Conservation (phyloP, 1,139 yeast species). For the Meyerozyma sp. region DNA sequence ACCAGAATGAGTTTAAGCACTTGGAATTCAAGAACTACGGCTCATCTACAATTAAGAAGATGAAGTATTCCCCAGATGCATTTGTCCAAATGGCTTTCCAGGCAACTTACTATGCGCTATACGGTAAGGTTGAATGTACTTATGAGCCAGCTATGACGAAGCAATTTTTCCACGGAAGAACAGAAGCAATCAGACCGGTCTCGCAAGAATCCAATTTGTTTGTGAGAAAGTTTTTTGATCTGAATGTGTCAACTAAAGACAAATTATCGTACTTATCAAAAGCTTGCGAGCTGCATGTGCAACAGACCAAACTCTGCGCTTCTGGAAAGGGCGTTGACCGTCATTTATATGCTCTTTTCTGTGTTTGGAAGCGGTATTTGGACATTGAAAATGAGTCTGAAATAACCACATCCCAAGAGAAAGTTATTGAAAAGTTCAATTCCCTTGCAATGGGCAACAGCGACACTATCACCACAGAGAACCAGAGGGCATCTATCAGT, state of each 20-base stretch:
- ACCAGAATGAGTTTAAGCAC: constrained; percentile 83
- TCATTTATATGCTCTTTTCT: constrained; percentile 79
- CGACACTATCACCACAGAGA: constrained; percentile 8
- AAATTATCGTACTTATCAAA: constrained; percentile 56
- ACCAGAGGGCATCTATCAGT: constrained; percentile 8
- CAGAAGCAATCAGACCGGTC: constrained; percentile 87
- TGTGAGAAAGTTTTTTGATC: constrained; percentile 81
- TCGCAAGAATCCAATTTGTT: constrained; percentile 75
- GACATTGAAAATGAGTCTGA: constrained; percentile 19
- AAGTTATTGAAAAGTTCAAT: constrained; percentile 1
- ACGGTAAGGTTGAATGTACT: constrained; percentile 89
- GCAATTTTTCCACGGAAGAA: constrained; percentile 79
- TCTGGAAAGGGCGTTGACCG: constrained; percentile 86
- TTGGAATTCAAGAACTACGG: constrained; percentile 77
- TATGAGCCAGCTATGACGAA: constrained; percentile 98
- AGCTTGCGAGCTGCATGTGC: constrained; percentile 69
- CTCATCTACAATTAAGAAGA: constrained; percentile 68
- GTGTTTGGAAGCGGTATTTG: constrained; percentile 80
- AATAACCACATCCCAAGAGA: neutral
- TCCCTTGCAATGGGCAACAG: constrained; percentile 5
- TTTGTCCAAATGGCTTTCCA: constrained; percentile 93
- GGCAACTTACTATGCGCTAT: constrained; percentile 85
- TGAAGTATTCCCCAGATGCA: constrained; percentile 92
- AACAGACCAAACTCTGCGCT: constrained; percentile 64
- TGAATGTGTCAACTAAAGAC: constrained; percentile 49